Evolutionary conservation across 768 basidiomycete genomes (phyloP).

Genomic region (Tricholoma flavovirens): DNA sequence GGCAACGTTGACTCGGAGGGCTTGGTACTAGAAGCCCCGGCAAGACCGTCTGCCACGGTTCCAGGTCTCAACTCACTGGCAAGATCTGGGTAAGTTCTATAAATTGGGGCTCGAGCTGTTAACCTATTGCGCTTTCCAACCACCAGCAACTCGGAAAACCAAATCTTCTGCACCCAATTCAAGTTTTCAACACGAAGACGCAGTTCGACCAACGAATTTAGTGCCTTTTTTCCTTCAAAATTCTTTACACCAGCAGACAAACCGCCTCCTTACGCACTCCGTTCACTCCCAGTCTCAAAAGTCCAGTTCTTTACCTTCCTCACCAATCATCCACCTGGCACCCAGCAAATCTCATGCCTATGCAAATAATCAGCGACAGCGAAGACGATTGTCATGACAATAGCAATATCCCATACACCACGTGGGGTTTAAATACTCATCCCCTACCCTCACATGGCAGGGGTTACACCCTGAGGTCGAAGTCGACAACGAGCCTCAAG

Average conservation of each 20-base stretch:
- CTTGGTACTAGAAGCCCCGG: too few species aligned
- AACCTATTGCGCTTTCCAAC: neutral
- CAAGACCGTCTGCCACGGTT: too few species aligned
- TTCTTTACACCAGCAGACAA: slow-evolving; percentile 20
- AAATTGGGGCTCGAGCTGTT: neutral
- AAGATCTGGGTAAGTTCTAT: neutral
- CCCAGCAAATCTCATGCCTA: slow-evolving; percentile 1
- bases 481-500: slow-evolving; percentile 18
- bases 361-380: slow-evolving; percentile 20
- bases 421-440: neutral
- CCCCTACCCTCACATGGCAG: neutral
- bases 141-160: neutral
- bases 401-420: slow-evolving; percentile 21
- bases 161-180: too few species aligned
- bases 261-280: slow-evolving; percentile 17
- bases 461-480: slow-evolving; percentile 1
- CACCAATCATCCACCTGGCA: neutral
- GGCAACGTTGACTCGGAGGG: too few species aligned
- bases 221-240: slow-evolving; percentile 8
- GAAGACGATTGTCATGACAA: slow-evolving; percentile 29
- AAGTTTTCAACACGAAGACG: slow-evolving; percentile 9
- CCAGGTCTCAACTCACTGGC: neutral
- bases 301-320: slow-evolving; percentile 18
- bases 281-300: slow-evolving; percentile 13
- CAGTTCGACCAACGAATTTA: slow-evolving; percentile 12